A percentile compares a stretch with the other conserved stretches of the same genome.
Evolutionary conservation across 305 asterid genomes (phyloP).

Genomic region (Rubia balearica): DNA sequence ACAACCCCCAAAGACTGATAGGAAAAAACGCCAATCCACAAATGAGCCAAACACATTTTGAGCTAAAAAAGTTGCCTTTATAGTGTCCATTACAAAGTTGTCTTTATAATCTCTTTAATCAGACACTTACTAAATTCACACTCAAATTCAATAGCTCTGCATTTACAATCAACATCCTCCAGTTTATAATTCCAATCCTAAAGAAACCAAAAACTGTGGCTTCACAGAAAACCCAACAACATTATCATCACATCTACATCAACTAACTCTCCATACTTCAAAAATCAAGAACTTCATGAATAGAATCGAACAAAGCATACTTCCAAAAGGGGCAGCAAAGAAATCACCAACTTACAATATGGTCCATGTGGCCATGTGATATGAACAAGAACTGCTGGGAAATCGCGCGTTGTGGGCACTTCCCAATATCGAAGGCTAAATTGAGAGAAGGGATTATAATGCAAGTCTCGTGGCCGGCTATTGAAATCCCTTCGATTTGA

Average conservation of each 20-base stretch:
- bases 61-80: too few species aligned
- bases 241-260: not conserved
- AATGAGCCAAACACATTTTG: not conserved
- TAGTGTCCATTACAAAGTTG: not conserved
- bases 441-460: constrained; percentile 71
- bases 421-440: constrained; percentile 85
- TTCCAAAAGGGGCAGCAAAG: not conserved
- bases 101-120: not conserved
- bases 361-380: constrained; percentile 99
- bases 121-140: not conserved
- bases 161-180: not conserved
- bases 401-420: constrained; percentile 92
- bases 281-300: not conserved
- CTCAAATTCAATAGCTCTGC: not conserved
- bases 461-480: constrained; percentile 93
- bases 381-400: constrained; percentile 88
- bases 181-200: not conserved
- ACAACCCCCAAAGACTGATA: not conserved
- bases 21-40: not conserved
- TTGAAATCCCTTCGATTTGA: constrained; percentile 69
- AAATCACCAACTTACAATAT: constrained; percentile 39
- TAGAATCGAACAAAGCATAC: not conserved
- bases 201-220: not conserved
- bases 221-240: too few species aligned
- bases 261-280: too few species aligned